Evolutionary conservation across 805 yeast species (phyloP).

Genomic region (Wickerhamiella azymoides): DNA sequence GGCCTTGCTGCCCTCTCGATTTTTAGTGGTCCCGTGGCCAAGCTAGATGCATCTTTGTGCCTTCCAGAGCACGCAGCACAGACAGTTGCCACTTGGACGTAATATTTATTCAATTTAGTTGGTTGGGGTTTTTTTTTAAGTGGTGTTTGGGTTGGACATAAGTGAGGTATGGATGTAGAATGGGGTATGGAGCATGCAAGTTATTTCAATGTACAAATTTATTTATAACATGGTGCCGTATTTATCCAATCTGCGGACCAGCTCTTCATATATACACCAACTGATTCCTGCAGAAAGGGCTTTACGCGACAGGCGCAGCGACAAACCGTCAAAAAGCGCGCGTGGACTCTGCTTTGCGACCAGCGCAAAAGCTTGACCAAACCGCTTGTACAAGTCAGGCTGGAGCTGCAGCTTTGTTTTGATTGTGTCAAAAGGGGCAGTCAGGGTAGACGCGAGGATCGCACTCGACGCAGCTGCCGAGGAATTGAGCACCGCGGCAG

Average conservation of each 20-base stretch:
- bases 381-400: conserved; percentile 33
- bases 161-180: too few species aligned
- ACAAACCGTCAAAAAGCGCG: conserved; percentile 69
- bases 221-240: conserved; percentile 1
- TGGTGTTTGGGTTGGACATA: too few species aligned
- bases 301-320: conserved; percentile 68
- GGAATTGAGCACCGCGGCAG: conserved; percentile 51
- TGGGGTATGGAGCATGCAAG: too few species aligned
- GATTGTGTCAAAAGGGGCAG: conserved; percentile 91
- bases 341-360: conserved; percentile 33
- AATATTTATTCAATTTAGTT: background rate
- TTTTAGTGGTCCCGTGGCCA: conserved; percentile 11
- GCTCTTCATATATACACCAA: conserved; percentile 93
- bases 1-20: conserved; percentile 38
- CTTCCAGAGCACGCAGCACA: background rate
- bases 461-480: conserved; percentile 72
- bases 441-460: conserved; percentile 60
- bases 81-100: background rate
- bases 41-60: conserved; percentile 20
- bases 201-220: background rate
- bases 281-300: conserved; percentile 89
- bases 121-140: too few species aligned
- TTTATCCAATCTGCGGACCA: conserved; percentile 30
- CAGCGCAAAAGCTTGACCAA: conserved; percentile 28
- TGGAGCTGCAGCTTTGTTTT: conserved; percentile 81